Base-by-base conservation (phyloP, 2,329 filamentous ascomycete species). In the Phialemoniopsis sp. region DNA sequence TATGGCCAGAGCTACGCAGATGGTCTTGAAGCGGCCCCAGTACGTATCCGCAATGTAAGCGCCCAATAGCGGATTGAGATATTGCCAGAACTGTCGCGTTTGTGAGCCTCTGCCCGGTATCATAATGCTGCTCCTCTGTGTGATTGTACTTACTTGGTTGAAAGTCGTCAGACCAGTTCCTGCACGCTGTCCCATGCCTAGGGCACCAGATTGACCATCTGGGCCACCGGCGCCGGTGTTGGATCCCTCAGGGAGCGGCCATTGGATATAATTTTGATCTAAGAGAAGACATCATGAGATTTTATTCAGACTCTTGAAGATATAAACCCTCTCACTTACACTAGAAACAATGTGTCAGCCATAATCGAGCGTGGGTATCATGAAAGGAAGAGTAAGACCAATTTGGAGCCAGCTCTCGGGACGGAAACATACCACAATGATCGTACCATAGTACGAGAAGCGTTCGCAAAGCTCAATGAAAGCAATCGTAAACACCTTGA, bases 391-490 rank as follows among this genome's bases (percentile, higher is more conserved):
- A 26, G n/a, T n/a, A n/a, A n/a, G n/a, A n/a, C n/a, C n/a, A n/a
- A n/a, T n/a, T n/a, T n/a, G n/a, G n/a, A n/a, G n/a, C n/a, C n/a
- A n/a, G n/a, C n/a, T n/a, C n/a, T n/a, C 16, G 0, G 18, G 18
- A 14, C 8, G 19, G 15, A 18, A 65, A 82, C 54, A 80, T 58
- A 80, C 78, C 30, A 85, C 71, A 31, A 76, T 72, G 10, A 74
- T 76, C 5, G 76, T 78, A 28, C 84, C 84, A 50, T 87, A 87
- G 67, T 85, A 88, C 3, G 78, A 82, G 59, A 86, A 86, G 28
- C 84, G 78, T 60, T 88, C 84, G 58, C 80, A 85, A 19, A 87
- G 56, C 57, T 87, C 82, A 32, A 86, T 70, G 42, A 86, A 78
- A 3, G 78, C 80, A 44, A 87, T 74, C 21, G 76, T 80, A 53